Evolutionary conservation across 495 filamentous ascomycete genomes (phyloP).

Genomic region (Barbatosphaeria neglecta): DNA sequence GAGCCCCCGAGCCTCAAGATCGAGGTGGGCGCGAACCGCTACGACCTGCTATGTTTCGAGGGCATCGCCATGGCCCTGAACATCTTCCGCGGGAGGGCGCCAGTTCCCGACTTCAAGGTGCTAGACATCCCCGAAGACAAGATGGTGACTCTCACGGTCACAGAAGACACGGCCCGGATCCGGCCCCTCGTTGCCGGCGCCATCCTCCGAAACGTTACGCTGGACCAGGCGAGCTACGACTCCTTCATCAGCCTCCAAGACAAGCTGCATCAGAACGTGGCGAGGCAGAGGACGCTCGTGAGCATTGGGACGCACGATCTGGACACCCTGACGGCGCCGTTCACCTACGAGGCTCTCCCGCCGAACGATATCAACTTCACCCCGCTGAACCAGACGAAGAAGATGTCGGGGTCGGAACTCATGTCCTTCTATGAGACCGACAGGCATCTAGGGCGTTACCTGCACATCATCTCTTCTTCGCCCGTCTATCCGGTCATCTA

Average conservation of each 20-base stretch:
- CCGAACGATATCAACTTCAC: constrained; percentile 88
- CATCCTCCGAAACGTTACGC: constrained; percentile 79
- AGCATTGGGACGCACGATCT: constrained; percentile 90
- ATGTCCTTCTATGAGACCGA: constrained; percentile 96
- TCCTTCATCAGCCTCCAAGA: constrained; percentile 98
- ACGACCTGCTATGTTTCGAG: constrained; percentile 98
- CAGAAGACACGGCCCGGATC: constrained; percentile 66
- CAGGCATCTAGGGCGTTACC: constrained; percentile 65
- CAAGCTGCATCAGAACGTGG: constrained; percentile 94
- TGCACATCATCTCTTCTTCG: constrained; percentile 88
- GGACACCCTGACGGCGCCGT: constrained; percentile 86
- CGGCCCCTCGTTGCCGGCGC: constrained; percentile 79
- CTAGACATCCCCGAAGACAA: constrained; percentile 59
- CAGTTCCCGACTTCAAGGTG: constrained; percentile 67
- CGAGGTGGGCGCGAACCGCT: constrained; percentile 96
- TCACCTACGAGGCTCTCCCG: constrained; percentile 86
- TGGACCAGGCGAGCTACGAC: constrained; percentile 81
- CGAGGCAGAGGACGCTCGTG: constrained; percentile 69
- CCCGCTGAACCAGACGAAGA: constrained; percentile 80
- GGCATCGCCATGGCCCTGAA: constrained; percentile 92
- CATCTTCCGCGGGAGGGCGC: constrained; percentile 69
- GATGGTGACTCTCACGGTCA: constrained; percentile 60
- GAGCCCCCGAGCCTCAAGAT: constrained; percentile 92
- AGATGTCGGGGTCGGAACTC: constrained; percentile 77
- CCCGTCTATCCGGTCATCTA: constrained; percentile 96